Evolutionary conservation across 2,329 filamentous ascomycete genomes (phyloP).

Genomic region (Pseudogymnoascus sp.): DNA sequence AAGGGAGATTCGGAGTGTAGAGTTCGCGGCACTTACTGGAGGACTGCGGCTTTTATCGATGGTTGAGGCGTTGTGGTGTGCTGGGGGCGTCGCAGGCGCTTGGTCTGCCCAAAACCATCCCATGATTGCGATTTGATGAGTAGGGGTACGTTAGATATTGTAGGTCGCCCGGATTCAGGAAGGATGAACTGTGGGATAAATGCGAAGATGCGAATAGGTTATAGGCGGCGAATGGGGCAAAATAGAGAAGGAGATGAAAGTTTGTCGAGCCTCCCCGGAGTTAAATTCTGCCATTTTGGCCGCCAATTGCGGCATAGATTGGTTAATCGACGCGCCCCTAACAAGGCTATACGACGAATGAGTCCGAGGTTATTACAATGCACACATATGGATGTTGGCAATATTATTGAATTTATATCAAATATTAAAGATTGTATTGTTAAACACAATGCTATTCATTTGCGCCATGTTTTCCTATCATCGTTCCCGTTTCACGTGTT

Average conservation of each 20-base stretch:
- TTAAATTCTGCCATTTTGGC: neutral
- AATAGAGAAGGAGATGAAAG: conserved; percentile 1
- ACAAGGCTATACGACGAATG: conserved; percentile 24
- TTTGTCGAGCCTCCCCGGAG: conserved; percentile 7
- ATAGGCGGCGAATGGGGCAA: neutral
- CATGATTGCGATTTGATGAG: conserved; percentile 33
- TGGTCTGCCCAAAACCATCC: conserved; percentile 58
- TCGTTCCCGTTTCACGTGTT: neutral
- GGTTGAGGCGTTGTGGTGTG: conserved; percentile 23
- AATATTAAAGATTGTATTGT: neutral
- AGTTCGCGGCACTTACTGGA: conserved; percentile 11
- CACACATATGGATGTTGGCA: neutral
- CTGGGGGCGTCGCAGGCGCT: conserved; percentile 27
- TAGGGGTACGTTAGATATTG: neutral
- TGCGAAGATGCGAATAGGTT: neutral
- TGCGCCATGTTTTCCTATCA: neutral
- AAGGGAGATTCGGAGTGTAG: neutral
- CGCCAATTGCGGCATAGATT: conserved; percentile 16
- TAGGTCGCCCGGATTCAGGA: neutral
- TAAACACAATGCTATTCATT: neutral
- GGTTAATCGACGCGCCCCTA: conserved; percentile 14
- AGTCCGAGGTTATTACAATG: conserved; percentile 10
- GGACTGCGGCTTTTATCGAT: neutral
- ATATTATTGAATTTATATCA: neutral
- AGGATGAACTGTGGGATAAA: neutral